These are phyloP conservation scores for Apiospora hydei DNA, from an alignment of 2,329 filamentous ascomycete species.

Conservation along the genomic window DNA sequence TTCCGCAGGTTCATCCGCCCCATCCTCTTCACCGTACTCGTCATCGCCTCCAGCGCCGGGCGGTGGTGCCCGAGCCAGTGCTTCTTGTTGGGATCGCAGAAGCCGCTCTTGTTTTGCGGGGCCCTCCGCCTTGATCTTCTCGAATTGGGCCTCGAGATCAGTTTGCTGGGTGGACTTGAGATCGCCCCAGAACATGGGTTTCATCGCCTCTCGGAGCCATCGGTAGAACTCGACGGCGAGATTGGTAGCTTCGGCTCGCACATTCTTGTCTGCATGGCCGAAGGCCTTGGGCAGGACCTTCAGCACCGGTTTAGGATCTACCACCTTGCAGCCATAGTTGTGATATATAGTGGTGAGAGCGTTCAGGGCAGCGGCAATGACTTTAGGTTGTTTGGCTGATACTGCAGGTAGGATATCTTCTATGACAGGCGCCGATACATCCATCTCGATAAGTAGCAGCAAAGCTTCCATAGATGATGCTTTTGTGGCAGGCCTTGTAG, in stretches of 20 bases:
- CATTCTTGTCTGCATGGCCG: constrained; percentile 97
- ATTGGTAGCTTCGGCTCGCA: constrained; percentile 90
- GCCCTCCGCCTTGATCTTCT: constrained; percentile 88
- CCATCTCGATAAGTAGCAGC: constrained; percentile 87
- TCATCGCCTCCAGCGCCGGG: constrained; percentile 64
- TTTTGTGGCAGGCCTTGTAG: constrained; percentile 88
- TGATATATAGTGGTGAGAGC: constrained; percentile 87
- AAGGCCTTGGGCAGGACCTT: constrained; percentile 91
- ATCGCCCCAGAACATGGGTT: constrained; percentile 96
- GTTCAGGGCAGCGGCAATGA: constrained; percentile 45
- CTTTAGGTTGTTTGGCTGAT: constrained; percentile 49
- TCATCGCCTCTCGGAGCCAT: constrained; percentile 98
- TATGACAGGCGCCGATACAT: constrained; percentile 83
- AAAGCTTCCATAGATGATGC: constrained; percentile 85
- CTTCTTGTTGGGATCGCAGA: constrained; percentile 87
- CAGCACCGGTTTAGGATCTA: constrained; percentile 90
- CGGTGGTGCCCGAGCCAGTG: constrained; percentile 73
- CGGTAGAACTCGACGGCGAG: constrained; percentile 93
- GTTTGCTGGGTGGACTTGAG: constrained; percentile 94
- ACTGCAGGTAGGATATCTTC: constrained; percentile 78
- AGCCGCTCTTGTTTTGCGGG: constrained; percentile 89
- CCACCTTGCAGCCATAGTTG: constrained; percentile 92
- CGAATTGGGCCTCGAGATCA: constrained; percentile 92
- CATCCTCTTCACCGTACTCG: constrained; percentile 64
- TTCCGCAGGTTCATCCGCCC: constrained; percentile 70